Conservation (phyloP, 441 rosid species). For the Euphorbia schlechtendalii region DNA sequence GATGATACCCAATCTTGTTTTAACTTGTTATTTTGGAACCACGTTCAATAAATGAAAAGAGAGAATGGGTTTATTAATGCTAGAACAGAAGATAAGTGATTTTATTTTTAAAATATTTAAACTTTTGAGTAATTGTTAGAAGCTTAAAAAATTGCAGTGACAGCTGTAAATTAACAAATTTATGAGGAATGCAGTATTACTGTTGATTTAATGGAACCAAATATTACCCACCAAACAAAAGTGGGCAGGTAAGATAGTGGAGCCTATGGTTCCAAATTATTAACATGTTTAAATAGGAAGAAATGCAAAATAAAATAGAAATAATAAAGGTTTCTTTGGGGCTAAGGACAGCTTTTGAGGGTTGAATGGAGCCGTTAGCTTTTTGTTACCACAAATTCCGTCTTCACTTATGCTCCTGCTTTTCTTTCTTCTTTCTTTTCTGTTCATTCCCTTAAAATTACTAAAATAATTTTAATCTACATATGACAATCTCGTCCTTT, state of each 20-base stretch:
- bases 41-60: too few relatives aligned
- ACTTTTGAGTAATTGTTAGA: too few relatives aligned
- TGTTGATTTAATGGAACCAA: background rate
- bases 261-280: background rate
- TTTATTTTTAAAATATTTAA: too few relatives aligned
- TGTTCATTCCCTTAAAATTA: background rate
- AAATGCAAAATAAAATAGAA: background rate
- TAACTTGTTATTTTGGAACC: too few relatives aligned
- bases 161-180: too few relatives aligned
- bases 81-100: too few relatives aligned
- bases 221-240: slow-evolving; percentile 11
- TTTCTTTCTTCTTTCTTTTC: too few relatives aligned
- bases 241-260: background rate
- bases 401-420: slow-evolving; percentile 1
- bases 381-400: background rate
- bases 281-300: background rate
- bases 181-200: too few relatives aligned
- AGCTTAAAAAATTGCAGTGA: too few relatives aligned
- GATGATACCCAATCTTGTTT: too few relatives aligned
- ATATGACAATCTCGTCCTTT: too few relatives aligned
- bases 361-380: background rate
- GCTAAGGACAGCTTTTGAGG: background rate
- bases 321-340: slow-evolving; percentile 1
- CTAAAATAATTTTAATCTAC: background rate
- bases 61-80: too few relatives aligned